phyloP scores from a whole-genome alignment of 176 grass and related monocot species.

The Oropetium thomaeum region DNA sequence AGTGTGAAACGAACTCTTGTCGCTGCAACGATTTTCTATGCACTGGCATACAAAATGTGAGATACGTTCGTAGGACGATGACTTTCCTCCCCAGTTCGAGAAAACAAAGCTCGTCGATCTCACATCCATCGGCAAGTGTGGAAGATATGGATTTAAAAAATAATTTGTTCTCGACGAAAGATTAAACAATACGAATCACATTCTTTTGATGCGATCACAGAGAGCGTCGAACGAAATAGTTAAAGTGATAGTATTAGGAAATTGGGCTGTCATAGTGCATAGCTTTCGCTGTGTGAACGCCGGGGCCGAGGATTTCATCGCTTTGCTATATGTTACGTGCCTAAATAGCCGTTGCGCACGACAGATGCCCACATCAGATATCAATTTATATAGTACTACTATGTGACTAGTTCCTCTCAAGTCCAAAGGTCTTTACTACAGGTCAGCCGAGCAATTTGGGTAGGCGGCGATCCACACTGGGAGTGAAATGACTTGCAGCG shows the following conservation, averaged over 20 bases:
- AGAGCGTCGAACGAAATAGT: no score
- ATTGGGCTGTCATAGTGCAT: background rate
- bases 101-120: background rate
- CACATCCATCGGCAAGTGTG: background rate
- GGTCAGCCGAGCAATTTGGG: no score
- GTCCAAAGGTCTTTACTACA: no score
- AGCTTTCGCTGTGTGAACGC: slow-evolving; percentile 38
- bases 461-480: no score
- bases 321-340: background rate
- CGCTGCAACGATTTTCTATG: background rate
- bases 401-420: no score
- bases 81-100: background rate
- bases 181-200: background rate
- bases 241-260: background rate
- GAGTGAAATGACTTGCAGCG: no score
- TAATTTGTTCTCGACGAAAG: background rate
- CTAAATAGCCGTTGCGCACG: background rate
- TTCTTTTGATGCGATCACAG: background rate
- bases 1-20: slow-evolving; percentile 24
- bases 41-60: background rate
- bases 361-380: no score
- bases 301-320: background rate
- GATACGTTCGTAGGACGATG: background rate
- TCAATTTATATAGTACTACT: no score
- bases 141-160: background rate